These are phyloP conservation scores for Vaccinium myrtillus DNA, from an alignment of 148 eudicot genomes.

Conservation along the genomic window DNA sequence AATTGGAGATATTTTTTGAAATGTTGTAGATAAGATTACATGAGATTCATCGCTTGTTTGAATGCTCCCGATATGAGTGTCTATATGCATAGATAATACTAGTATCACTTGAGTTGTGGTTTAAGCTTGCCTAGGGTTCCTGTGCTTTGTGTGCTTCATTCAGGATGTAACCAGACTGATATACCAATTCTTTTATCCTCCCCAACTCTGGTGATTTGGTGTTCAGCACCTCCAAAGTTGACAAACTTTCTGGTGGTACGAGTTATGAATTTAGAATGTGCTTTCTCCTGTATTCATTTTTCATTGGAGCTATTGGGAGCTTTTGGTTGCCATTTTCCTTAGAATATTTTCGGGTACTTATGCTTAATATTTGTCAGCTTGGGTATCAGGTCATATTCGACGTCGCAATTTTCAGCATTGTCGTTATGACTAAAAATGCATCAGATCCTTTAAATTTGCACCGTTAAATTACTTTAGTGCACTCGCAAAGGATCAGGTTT, in stretches of 20 bases:
- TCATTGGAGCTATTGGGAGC: neutral
- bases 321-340: neutral
- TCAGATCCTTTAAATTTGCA: neutral
- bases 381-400: too few species aligned
- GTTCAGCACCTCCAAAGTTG: neutral
- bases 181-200: neutral
- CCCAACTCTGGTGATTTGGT: neutral
- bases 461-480: neutral
- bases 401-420: too few species aligned
- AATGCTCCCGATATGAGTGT: neutral
- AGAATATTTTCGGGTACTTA: neutral
- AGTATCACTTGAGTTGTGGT: neutral
- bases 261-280: neutral
- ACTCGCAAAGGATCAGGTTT: neutral
- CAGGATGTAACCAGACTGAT: constrained; percentile 8
- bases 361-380: neutral
- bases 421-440: too few species aligned
- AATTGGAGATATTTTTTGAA: neutral
- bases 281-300: neutral
- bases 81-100: neutral
- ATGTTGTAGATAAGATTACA: neutral
- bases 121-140: neutral
- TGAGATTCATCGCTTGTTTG: neutral
- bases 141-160: neutral
- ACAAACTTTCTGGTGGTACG: neutral